Percentiles rank a stretch among this genome's conserved stretches.
Evolutionary conservation across 352 stramenopile genomes (phyloP).

Genomic region (Phytopythium litorale): DNA sequence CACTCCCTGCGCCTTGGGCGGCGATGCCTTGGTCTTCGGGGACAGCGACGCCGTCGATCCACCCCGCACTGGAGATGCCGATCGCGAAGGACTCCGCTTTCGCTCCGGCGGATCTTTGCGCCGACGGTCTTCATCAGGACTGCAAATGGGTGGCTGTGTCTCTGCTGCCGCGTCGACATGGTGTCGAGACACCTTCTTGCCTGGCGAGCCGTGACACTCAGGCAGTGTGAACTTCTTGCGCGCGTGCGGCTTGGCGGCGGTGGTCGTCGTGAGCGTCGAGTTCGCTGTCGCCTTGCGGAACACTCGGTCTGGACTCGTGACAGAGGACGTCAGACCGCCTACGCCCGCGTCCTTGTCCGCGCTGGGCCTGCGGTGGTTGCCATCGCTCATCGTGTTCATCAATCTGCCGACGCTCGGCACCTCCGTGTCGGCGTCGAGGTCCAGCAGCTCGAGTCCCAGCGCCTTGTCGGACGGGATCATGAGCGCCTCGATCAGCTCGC

Average conservation of each 20-base stretch:
- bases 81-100: slow-evolving; percentile 13
- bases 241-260: slow-evolving; percentile 26
- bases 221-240: slow-evolving; percentile 38
- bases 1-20: background rate
- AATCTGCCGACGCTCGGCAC: background rate
- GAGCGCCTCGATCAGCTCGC: slow-evolving; percentile 48
- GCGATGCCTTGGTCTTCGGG: background rate
- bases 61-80: slow-evolving; percentile 8
- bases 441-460: slow-evolving; percentile 29
- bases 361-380: background rate
- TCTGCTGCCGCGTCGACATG: background rate
- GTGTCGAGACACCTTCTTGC: slow-evolving; percentile 6
- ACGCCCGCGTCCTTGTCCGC: background rate
- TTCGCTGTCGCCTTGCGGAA: slow-evolving; percentile 34
- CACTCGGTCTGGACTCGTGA: slow-evolving; percentile 28
- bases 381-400: background rate
- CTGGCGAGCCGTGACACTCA: slow-evolving; percentile 33
- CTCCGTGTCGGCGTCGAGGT: slow-evolving; percentile 11
- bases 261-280: slow-evolving; percentile 2
- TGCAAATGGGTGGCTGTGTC: background rate
- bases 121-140: background rate
- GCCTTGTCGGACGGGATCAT: slow-evolving; percentile 29
- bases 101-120: background rate
- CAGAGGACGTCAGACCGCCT: slow-evolving; percentile 16
- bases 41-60: background rate